Base-by-base conservation (phyloP, 148 eudicot species). In the Nepenthes mirabilis region DNA sequence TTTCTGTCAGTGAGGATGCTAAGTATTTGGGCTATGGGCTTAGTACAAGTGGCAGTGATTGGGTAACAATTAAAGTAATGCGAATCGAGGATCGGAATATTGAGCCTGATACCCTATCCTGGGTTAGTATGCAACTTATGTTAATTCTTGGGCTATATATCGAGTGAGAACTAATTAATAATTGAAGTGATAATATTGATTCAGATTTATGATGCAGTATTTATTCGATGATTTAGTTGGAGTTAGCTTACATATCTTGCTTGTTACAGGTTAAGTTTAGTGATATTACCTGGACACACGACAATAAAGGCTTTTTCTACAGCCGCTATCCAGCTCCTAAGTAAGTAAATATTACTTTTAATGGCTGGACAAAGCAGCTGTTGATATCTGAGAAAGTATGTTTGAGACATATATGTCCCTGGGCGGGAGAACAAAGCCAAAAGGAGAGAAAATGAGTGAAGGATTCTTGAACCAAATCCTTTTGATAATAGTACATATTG, bases 1-100 rank as follows among this genome's bases (percentile, higher is more conserved):
- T 37, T 72, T 68, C 79, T 43, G 83, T 86, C 50, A 88, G 98
- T 37, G 82, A 93, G 75, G 91, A 93, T 80, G 96, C 88, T 47
- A 86, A 88, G 60, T 86, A 80, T 68, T 65, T 93, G 65, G 96
- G 88, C 1, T 93, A 93, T 72, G 88, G 78, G 52, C 79, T 84
- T 59, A 93, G 98, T 81, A 70, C 79, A 33, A 93, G 98, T 69
- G 98, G 98, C 56, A 93, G 98, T 65, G 98, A 93, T 68, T 93
- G 98, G 98, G 82, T 93, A 34, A 83, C 91, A 48, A 81, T 93
- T 54, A 86, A 83, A 78, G 96, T 93, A 47, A 83, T 82, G 88
- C 70, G 65, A 54, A 70, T 88, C 65, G 87, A 93, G 40, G 88
- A 79, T 65, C 83, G 72, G 69, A 72, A 14, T 8, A 74, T 75